Evolutionary conservation across 139 green algal genomes (phyloP).

Genomic region (Astrephomene gubernaculifera): DNA sequence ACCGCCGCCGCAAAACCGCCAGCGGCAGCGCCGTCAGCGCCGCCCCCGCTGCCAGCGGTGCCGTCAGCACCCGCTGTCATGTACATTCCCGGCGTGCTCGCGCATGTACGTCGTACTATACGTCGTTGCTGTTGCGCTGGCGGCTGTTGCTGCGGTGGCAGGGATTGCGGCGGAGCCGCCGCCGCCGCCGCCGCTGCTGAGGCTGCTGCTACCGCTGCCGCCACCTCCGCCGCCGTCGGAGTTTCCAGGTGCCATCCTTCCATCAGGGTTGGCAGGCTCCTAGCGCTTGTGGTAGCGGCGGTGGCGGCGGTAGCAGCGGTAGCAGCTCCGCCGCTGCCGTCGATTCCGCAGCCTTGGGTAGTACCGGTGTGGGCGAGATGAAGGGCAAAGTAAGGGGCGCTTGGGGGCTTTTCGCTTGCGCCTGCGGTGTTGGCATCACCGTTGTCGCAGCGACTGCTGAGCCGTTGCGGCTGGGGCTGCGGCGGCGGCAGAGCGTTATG

Average conservation of each 20-base stretch:
- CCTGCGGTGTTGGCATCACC: no score
- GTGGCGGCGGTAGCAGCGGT: neutral
- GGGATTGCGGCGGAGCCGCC: neutral
- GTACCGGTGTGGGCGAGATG: no score
- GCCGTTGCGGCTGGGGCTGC: no score
- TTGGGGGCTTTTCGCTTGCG: no score
- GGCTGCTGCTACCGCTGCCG: neutral
- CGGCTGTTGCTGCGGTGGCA: neutral
- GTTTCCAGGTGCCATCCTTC: slow-evolving; percentile 16
- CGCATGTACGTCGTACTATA: no score
- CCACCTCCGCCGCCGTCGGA: neutral
- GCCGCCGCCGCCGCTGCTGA: neutral
- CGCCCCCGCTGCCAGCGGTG: neutral
- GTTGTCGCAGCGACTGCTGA: no score
- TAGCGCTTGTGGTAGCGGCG: neutral
- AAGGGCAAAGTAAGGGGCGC: no score
- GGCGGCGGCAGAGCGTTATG: no score
- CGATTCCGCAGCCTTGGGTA: no score
- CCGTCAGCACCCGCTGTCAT: neutral
- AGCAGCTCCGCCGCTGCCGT: neutral
- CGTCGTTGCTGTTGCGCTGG: no score
- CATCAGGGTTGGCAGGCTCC: neutral
- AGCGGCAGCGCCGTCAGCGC: neutral
- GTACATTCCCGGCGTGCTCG: no score
- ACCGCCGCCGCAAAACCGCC: neutral